phyloP scores from a whole-genome alignment of 345 rosid species.

The Salix viminalis region DNA sequence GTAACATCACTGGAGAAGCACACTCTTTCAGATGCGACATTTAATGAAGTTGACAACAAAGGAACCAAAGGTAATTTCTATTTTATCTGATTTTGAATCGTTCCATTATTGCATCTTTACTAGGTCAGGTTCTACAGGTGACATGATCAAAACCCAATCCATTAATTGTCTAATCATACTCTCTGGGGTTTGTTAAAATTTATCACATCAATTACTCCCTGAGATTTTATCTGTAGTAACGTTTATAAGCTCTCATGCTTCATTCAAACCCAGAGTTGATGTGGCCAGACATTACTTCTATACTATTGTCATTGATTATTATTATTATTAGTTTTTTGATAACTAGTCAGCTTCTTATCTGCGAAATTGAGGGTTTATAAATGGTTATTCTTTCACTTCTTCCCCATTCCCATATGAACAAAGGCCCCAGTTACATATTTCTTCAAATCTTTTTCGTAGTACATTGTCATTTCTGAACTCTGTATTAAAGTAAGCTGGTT shows the following conservation, averaged over 20 bases:
- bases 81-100: not conserved
- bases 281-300: not conserved
- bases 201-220: not conserved
- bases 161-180: not conserved
- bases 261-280: not conserved
- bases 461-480: not conserved
- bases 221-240: not conserved
- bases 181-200: not conserved
- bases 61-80: conserved; percentile 46
- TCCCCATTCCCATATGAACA: not conserved
- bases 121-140: not conserved
- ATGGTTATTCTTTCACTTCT: not conserved
- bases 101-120: conserved; percentile 4
- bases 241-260: not conserved
- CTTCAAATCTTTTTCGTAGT: not conserved
- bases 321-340: no score
- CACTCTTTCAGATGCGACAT: conserved; percentile 28
- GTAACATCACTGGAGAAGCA: conserved; percentile 61
- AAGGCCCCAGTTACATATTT: not conserved
- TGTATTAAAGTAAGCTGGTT: conserved; percentile 1
- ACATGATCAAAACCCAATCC: not conserved
- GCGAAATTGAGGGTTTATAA: not conserved
- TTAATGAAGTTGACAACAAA: conserved; percentile 27
- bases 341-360: not conserved
- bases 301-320: no score